phyloP scores from a whole-genome alignment of 352 stramenopile species.

The Phytophthora kernoviae region DNA sequence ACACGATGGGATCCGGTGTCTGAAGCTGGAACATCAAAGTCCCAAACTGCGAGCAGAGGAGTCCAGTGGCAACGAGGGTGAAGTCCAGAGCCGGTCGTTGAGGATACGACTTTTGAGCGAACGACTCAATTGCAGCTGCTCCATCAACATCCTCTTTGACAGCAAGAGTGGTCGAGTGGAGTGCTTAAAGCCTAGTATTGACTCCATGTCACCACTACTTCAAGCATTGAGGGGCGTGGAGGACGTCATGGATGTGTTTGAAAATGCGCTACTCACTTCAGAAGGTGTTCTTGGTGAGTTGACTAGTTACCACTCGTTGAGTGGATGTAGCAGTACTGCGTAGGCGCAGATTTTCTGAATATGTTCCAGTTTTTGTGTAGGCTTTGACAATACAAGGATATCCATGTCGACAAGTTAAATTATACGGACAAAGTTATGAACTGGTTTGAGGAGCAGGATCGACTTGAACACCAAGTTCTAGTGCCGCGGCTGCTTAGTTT shows the following conservation, averaged over 20 bases:
- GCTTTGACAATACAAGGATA: too few relatives aligned
- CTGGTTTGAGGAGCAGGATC: too few relatives aligned
- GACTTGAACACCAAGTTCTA: too few relatives aligned
- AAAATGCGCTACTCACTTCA: not conserved
- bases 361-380: too few relatives aligned
- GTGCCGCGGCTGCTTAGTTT: too few relatives aligned
- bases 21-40: not conserved
- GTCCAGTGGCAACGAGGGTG: too few relatives aligned
- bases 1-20: not conserved
- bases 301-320: too few relatives aligned
- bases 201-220: constrained; percentile 2
- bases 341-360: too few relatives aligned
- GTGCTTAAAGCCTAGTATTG: constrained; percentile 1
- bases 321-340: too few relatives aligned
- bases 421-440: too few relatives aligned
- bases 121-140: not conserved
- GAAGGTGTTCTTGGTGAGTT: not conserved
- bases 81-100: too few relatives aligned
- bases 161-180: constrained; percentile 2
- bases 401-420: too few relatives aligned
- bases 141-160: constrained; percentile 3
- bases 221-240: not conserved
- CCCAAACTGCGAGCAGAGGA: not conserved
- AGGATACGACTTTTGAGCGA: not conserved
- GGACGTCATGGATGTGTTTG: not conserved